Evolutionary conservation across 306 rosid species (phyloP).

Genomic region (Vigna reflexopilosa): DNA sequence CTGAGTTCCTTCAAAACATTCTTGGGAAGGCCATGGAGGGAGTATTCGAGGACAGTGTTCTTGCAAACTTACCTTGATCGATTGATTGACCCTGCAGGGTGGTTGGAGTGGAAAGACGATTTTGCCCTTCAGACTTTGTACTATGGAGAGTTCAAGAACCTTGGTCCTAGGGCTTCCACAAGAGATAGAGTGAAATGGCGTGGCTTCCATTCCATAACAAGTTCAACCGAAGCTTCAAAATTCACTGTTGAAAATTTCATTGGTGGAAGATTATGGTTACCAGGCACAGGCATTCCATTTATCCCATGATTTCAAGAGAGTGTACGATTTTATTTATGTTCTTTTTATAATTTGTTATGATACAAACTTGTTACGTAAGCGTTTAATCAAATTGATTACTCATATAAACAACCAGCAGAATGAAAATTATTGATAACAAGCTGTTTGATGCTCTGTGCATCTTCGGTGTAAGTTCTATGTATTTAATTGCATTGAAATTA

Average conservation of each 20-base stretch:
- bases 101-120: conserved; percentile 64
- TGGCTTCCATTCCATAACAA: conserved; percentile 56
- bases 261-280: conserved; percentile 61
- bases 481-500: neutral
- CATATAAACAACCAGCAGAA: neutral
- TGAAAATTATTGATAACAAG: too few relatives aligned
- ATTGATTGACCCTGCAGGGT: conserved; percentile 59
- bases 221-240: conserved; percentile 45
- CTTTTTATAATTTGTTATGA: too few relatives aligned
- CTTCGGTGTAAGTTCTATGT: neutral
- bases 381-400: neutral
- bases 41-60: conserved; percentile 58
- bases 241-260: conserved; percentile 55
- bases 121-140: conserved; percentile 61
- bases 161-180: conserved; percentile 58
- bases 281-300: conserved; percentile 58
- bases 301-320: neutral
- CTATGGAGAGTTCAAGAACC: conserved; percentile 64
- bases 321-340: neutral
- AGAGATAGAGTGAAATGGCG: conserved; percentile 57
- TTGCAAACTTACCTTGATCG: conserved; percentile 45
- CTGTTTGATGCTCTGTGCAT: too few relatives aligned
- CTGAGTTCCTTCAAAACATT: conserved; percentile 46
- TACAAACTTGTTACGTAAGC: neutral
- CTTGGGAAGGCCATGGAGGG: conserved; percentile 67